Evolutionary conservation across 768 basidiomycete species (phyloP).

Genomic region (Macrolepiota fuliginosa): DNA sequence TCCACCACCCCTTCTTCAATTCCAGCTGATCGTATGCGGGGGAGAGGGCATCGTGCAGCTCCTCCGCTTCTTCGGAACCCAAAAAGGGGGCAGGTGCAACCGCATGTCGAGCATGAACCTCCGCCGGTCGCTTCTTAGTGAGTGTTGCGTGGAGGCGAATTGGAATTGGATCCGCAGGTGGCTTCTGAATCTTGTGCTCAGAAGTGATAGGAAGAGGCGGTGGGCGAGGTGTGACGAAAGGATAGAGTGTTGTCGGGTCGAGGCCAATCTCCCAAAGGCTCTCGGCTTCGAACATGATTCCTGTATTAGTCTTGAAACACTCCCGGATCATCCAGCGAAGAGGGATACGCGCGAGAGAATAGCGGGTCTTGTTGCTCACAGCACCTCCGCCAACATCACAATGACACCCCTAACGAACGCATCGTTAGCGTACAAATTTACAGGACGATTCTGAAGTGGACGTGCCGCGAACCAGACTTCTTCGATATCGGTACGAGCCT

Average conservation of each 20-base stretch:
- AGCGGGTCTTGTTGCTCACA: conserved; percentile 41
- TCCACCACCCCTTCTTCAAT: conserved; percentile 57
- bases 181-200: conserved; percentile 22
- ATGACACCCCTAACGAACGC: conserved; percentile 38
- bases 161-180: conserved; percentile 23
- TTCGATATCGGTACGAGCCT: conserved; percentile 37
- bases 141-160: conserved; percentile 20
- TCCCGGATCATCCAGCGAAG: conserved; percentile 75
- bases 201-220: conserved; percentile 25
- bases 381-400: conserved; percentile 60
- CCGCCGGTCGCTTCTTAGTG: conserved; percentile 19
- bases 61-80: conserved; percentile 58
- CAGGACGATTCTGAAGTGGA: conserved; percentile 1
- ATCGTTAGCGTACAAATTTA: neutral
- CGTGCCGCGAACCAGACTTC: conserved; percentile 69
- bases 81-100: conserved; percentile 17
- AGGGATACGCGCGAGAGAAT: conserved; percentile 52
- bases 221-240: conserved; percentile 35
- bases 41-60: conserved; percentile 54
- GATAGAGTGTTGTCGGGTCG: conserved; percentile 46
- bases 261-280: conserved; percentile 47
- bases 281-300: conserved; percentile 56
- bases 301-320: conserved; percentile 57
- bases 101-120: conserved; percentile 14
- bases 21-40: conserved; percentile 60